Evolutionary conservation across 306 rosid genomes (phyloP).

Genomic region (Cucumis sativus): Cucumber_9930_V3 NC_026655.2:28031501-28032000

Average conservation of each 20-base stretch:
- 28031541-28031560: constrained; percentile 54
- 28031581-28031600: constrained; percentile 60
- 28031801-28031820: not conserved
- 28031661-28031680: constrained; percentile 16
- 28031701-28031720: not conserved
- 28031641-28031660: constrained; percentile 29
- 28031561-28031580: constrained; percentile 51
- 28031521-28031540: constrained; percentile 68
- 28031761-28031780: not conserved
- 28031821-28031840: not conserved
- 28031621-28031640: constrained; percentile 67
- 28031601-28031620: constrained; percentile 46
- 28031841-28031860: not conserved
- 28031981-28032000: not conserved
- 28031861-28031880: not conserved
- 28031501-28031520: constrained; percentile 68
- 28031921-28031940: not conserved
- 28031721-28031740: not conserved
- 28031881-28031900: not conserved
- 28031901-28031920: not conserved
- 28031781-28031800: not conserved
- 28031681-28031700: constrained; percentile 11
- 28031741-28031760: not conserved
- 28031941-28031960: not conserved
- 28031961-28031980: not conserved